Evolutionary conservation across 257 asterid genomes (phyloP).

Genomic region (Fraxinus excelsior): DNA sequence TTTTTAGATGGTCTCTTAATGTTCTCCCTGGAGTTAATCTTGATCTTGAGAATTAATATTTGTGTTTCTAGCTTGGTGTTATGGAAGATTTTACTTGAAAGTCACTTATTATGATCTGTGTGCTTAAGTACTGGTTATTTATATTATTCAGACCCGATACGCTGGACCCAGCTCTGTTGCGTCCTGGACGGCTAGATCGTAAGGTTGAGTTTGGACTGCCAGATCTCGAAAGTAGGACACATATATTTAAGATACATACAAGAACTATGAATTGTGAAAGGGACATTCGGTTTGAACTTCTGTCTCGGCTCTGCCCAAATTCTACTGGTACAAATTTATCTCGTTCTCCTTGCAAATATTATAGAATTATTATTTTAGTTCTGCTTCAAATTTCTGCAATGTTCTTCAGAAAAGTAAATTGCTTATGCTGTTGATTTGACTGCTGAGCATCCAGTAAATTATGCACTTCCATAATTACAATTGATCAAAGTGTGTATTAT

Average conservation of each 20-base stretch:
- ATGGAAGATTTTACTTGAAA: not conserved
- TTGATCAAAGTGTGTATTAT: too few relatives aligned
- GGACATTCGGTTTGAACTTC: constrained; percentile 78
- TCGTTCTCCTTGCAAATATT: too few relatives aligned
- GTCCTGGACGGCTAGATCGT: constrained; percentile 91
- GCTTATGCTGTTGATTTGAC: too few relatives aligned
- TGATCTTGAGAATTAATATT: too few relatives aligned
- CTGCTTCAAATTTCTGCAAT: not conserved
- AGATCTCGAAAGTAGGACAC: constrained; percentile 88
- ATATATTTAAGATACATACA: constrained; percentile 85
- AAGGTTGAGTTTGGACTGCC: constrained; percentile 97
- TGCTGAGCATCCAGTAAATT: too few relatives aligned
- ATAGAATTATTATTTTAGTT: not conserved
- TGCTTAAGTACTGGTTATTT: constrained; percentile 37
- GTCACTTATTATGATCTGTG: constrained; percentile 21
- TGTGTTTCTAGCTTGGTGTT: not conserved
- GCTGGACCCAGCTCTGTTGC: constrained; percentile 86
- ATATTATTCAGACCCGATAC: constrained; percentile 73
- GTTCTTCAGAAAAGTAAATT: not conserved
- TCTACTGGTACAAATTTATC: constrained; percentile 47
- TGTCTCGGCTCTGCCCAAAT: constrained; percentile 94
- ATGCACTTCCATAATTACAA: too few relatives aligned
- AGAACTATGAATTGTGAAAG: constrained; percentile 96
- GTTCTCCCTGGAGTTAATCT: not conserved
- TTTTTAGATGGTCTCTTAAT: not conserved